Evolutionary conservation across 768 basidiomycete species (phyloP), one percentile per base, ranked within the genome.

Genomic region (Leucocoprinus sp.): DNA sequence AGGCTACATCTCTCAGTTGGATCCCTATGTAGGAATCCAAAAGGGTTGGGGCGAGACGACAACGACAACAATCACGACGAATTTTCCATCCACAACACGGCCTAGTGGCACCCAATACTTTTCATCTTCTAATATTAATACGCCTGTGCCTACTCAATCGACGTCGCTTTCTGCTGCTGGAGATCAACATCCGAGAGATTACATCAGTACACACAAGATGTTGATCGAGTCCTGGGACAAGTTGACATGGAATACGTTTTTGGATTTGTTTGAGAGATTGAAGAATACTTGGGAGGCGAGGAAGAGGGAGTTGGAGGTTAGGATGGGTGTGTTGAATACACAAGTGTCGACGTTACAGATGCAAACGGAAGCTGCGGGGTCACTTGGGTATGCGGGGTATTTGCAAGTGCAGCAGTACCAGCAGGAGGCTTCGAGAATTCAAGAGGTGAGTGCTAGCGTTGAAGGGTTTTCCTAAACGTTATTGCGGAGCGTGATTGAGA

Each of bases 141-240:
- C 26, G 8, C 39, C 37, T 18, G 23, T 40, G 37, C 29, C 34
- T 18, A 43, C 36, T 21, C 44, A 54, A 31, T 36, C 48, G 23
- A 48, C 49, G 5, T 61, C 60, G 24, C 14, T 55, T 38, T 68
- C 66, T 3, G 50, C 64, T 11, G 57, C 63, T 2, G 62, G 70
- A 6, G 64, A 72, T 19, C 67, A 64, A 19, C 87, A 90, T 53
- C 87, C 87, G 0, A 75, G 83, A 31, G 76, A 84, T 36, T 76
- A 70, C 51, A 76, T 89, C 44, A 78, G 76, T 36, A 60, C 62
- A 2, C 75, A 87, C 59, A 88, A 87, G 52, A 56, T 66, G 0
- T 76, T 79, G 57, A 67, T 90, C 21, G 87, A 87, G 52, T 64
- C 72, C 5, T 88, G 85, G 85, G 81, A 87, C 53, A 28, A 61